These are phyloP conservation scores for Thalassiosira hispida DNA, from an alignment of 352 stramenopile genomes.

Conservation along the genomic window DNA sequence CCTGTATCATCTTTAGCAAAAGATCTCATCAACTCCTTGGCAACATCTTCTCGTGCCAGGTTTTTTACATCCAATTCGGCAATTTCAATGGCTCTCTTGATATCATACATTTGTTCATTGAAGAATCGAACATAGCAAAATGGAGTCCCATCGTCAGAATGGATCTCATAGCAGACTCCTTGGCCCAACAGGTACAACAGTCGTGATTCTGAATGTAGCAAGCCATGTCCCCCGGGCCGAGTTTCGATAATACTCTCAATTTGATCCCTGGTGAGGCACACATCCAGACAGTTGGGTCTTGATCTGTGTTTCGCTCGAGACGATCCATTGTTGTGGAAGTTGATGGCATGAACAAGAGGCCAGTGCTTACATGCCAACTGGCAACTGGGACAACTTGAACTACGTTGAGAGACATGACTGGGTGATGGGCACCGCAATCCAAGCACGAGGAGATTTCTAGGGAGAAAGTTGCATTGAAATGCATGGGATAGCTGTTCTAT, in stretches of 20 bases:
- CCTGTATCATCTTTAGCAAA: conserved; percentile 2
- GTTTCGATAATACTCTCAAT: conserved; percentile 14
- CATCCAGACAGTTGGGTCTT: conserved; percentile 20
- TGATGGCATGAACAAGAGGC: neutral
- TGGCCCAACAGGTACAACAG: conserved; percentile 13
- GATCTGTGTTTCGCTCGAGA: neutral
- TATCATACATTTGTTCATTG: neutral
- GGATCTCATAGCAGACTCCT: conserved; percentile 1
- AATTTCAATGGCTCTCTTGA: conserved; percentile 9
- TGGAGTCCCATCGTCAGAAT: neutral
- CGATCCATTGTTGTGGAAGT: conserved; percentile 1
- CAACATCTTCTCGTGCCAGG: neutral
- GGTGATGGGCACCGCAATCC: conserved; percentile 1
- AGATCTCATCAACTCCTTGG: conserved; percentile 11
- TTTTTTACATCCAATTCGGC: neutral
- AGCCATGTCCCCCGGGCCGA: conserved; percentile 20
- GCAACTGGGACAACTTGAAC: neutral
- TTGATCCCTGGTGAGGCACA: conserved; percentile 11
- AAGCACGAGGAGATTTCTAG: neutral
- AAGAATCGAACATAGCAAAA: conserved; percentile 12
- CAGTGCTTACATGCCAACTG: conserved; percentile 3
- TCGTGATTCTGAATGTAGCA: conserved; percentile 19
- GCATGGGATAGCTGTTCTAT: neutral
- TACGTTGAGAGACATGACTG: neutral
- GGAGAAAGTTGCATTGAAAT: neutral